These are phyloP conservation scores for Panicum miliaceum DNA, from an alignment of 176 grass and related monocot species.

Conservation along the genomic window DNA sequence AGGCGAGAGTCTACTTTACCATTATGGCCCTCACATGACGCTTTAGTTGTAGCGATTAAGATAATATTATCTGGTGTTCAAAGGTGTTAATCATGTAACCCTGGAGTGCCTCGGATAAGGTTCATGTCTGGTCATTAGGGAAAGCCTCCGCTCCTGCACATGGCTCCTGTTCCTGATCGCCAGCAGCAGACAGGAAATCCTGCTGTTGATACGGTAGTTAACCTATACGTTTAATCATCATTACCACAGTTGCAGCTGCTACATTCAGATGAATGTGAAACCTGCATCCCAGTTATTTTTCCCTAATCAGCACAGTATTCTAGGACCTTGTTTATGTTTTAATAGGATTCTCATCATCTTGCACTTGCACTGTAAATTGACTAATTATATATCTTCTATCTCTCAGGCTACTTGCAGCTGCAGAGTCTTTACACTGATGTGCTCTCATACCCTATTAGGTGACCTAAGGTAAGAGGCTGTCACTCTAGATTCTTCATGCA, in stretches of 20 bases:
- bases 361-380: conserved; percentile 7
- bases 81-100: conserved; percentile 57
- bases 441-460: conserved; percentile 25
- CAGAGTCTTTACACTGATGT: conserved; percentile 20
- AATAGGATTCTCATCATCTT: conserved; percentile 4
- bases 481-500: conserved; percentile 49
- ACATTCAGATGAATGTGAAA: conserved; percentile 60
- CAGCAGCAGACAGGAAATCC: conserved; percentile 63
- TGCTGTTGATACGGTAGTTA: conserved; percentile 55
- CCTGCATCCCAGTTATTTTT: conserved; percentile 28
- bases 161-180: conserved; percentile 57
- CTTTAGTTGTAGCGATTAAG: conserved; percentile 41
- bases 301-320: conserved; percentile 36
- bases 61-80: conserved; percentile 48
- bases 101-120: conserved; percentile 54
- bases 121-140: conserved; percentile 43
- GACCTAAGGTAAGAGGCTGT: conserved; percentile 37
- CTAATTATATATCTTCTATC: conserved; percentile 29
- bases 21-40: conserved; percentile 58
- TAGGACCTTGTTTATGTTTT: conserved; percentile 37
- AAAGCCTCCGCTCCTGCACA: conserved; percentile 46
- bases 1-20: conserved; percentile 47
- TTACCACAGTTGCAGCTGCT: conserved; percentile 40
- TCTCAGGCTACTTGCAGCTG: conserved; percentile 32
- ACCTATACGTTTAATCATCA: conserved; percentile 51